These are phyloP conservation scores for Trametes gibbosa DNA, from an alignment of 768 basidiomycete genomes.

Conservation along the genomic window DNA sequence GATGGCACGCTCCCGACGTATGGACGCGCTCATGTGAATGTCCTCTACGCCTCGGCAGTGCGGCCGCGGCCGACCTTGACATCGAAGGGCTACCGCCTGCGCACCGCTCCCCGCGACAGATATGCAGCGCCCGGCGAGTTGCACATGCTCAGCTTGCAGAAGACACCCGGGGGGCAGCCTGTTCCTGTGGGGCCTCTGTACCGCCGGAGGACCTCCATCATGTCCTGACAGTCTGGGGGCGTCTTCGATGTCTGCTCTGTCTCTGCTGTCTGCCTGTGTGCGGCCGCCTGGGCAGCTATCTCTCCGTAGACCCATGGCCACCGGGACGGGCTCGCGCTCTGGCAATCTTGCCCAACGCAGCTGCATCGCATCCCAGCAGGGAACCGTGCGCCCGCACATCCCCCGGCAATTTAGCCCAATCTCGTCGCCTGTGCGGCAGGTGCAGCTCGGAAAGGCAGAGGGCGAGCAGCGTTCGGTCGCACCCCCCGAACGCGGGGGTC, in stretches of 20 bases:
- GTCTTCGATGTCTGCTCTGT: not conserved
- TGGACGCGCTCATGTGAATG: constrained; percentile 6
- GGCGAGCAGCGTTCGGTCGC: not conserved
- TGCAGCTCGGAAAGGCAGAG: not conserved
- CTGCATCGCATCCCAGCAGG: not conserved
- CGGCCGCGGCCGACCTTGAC: not conserved
- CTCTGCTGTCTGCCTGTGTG: not conserved
- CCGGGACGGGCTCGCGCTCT: too few relatives aligned
- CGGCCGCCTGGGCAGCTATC: not conserved
- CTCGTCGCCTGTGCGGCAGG: too few relatives aligned
- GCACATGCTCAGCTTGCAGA: not conserved
- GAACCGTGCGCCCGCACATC: not conserved
- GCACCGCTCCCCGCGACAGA: too few relatives aligned
- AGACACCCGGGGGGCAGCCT: not conserved
- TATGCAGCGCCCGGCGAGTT: too few relatives aligned
- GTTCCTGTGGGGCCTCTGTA: not conserved
- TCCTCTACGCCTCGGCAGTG: not conserved
- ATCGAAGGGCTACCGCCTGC: too few relatives aligned
- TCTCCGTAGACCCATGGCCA: too few relatives aligned
- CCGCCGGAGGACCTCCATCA: not conserved
- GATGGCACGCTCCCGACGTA: not conserved
- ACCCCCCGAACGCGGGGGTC: not conserved
- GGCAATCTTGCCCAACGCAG: not conserved
- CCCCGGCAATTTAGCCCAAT: constrained; percentile 3
- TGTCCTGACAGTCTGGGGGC: not conserved